A percentile compares a stretch with the other conserved stretches of the same genome.
These are phyloP conservation scores for Lodderomyces orthopsilosis DNA, from an alignment of 1,139 yeast species.

Conservation along the genomic window DNA sequence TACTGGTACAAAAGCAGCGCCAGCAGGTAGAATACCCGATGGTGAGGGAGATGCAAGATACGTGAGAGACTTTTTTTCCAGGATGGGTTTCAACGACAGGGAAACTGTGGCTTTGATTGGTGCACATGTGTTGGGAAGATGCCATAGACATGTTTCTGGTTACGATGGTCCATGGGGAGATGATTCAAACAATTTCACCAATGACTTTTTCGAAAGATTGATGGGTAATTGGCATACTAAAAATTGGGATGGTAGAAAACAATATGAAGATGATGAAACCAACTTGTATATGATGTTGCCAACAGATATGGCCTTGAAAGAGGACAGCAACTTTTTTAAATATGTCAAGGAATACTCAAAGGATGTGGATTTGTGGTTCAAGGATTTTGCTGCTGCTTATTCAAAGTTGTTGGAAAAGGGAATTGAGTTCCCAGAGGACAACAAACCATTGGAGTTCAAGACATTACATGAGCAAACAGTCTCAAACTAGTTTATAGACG, in stretches of 20 bases:
- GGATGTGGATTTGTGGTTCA: conserved; percentile 66
- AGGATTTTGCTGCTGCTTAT: conserved; percentile 70
- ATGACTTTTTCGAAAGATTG: conserved; percentile 74
- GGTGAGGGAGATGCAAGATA: conserved; percentile 69
- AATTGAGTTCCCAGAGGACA: conserved; percentile 52
- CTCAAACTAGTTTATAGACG: not conserved
- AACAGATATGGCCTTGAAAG: conserved; percentile 71
- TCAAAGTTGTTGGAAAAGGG: conserved; percentile 74
- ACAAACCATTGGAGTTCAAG: conserved; percentile 52
- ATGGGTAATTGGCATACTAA: conserved; percentile 75
- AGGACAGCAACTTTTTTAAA: conserved; percentile 62
- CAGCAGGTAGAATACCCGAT: conserved; percentile 79
- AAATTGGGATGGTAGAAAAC: conserved; percentile 74
- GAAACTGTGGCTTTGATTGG: conserved; percentile 87
- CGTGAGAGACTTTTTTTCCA: conserved; percentile 51
- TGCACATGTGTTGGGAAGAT: conserved; percentile 81
- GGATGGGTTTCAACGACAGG: conserved; percentile 78
- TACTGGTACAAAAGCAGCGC: conserved; percentile 42
- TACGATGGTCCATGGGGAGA: conserved; percentile 97
- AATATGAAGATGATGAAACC: conserved; percentile 71
- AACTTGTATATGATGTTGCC: conserved; percentile 89
- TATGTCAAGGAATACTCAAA: conserved; percentile 71
- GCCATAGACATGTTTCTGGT: conserved; percentile 68
- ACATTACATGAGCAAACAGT: conserved; percentile 66
- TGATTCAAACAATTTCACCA: conserved; percentile 78